Conservation (phyloP, 2,329 filamentous ascomycete genomes). For the Dothidotthia symphoricarpi region DNA sequence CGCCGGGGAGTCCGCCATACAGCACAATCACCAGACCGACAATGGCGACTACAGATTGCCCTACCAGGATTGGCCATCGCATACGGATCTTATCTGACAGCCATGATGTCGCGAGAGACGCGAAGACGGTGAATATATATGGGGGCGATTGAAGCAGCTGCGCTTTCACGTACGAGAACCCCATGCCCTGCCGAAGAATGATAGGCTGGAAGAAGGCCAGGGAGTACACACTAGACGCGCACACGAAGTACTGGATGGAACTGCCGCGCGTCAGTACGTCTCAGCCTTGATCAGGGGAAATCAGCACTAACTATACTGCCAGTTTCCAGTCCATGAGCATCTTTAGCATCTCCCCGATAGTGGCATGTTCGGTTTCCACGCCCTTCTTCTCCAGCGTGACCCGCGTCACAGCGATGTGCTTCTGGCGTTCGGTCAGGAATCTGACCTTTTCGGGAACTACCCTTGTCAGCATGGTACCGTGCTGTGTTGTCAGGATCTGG, state of each 20-base stretch:
- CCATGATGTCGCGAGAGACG: conserved; percentile 18
- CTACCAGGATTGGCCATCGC: conserved; percentile 23
- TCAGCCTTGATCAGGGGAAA: neutral
- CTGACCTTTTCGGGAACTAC: conserved; percentile 27
- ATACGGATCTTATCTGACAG: conserved; percentile 23
- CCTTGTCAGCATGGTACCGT: neutral
- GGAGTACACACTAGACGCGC: conserved; percentile 27
- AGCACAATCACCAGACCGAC: conserved; percentile 22
- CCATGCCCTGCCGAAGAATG: conserved; percentile 27
- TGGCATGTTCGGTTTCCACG: conserved; percentile 24
- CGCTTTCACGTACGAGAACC: conserved; percentile 23
- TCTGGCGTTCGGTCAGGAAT: conserved; percentile 29
- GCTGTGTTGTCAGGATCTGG: too few species aligned
- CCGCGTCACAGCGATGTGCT: conserved; percentile 21
- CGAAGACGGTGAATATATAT: conserved; percentile 23
- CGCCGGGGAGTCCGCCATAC: conserved; percentile 21
- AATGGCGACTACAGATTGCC: conserved; percentile 19
- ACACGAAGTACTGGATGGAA: conserved; percentile 32
- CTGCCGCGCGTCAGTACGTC: conserved; percentile 8
- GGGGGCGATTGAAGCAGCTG: conserved; percentile 26
- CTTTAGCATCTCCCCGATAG: conserved; percentile 18
- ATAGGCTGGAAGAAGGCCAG: conserved; percentile 26
- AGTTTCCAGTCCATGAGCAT: conserved; percentile 34
- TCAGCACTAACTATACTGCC: conserved; percentile 21
- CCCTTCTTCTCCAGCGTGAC: conserved; percentile 28